Evolutionary conservation across 1,284 basidiomycete species (phyloP), one percentile per base, ranked within the genome.

Genomic region (Austropuccinia psidii): DNA sequence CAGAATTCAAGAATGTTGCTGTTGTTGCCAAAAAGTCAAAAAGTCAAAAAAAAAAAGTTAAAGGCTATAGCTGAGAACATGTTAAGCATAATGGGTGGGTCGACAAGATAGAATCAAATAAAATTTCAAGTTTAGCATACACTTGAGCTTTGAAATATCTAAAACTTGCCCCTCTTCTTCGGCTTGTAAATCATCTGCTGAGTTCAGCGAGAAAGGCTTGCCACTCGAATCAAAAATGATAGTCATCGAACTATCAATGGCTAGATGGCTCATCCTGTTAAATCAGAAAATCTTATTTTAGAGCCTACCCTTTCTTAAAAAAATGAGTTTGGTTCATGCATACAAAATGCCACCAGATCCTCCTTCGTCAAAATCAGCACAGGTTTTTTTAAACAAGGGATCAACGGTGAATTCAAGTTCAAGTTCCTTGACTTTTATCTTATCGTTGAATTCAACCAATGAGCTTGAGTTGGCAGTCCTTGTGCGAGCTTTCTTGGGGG

Each of bases 311-410:
- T 13, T 24, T 9, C 33, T 50, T n/a, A 55, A 37, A 19, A 24
- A 39, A 29, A 31, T 13, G n/a, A 43, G 9, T 21, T 24, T 0
- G 19, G 29, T 29, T 76, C 54, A 78, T 79, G 45, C 70, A n/a
- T 79, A 80, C 43, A 81, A 62, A 19, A 81, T 75, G 8, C 95
- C 95, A 76, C 92, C 90, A 0, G 95, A 95, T 67, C 95, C 95
- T 52, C 95, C 96, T 81, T 98, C 96, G 80, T 98, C 95, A 80
- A 98, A 98, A 80, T 98, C 96, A 24, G 92, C 96, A 76, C 89
- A 93, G 0, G 96, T 98, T 84, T 98, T 98, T 82, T 88, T 91
- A 84, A 98, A 98, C 35, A 98, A 83, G 1, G 95, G 96, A 80
- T 98, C 95, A 47, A 98, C 93, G 54, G 88, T 90, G 82, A 97